Evolutionary conservation across 164 flowering plant species (phyloP).

Genomic region (Vitis cinerea): DNA sequence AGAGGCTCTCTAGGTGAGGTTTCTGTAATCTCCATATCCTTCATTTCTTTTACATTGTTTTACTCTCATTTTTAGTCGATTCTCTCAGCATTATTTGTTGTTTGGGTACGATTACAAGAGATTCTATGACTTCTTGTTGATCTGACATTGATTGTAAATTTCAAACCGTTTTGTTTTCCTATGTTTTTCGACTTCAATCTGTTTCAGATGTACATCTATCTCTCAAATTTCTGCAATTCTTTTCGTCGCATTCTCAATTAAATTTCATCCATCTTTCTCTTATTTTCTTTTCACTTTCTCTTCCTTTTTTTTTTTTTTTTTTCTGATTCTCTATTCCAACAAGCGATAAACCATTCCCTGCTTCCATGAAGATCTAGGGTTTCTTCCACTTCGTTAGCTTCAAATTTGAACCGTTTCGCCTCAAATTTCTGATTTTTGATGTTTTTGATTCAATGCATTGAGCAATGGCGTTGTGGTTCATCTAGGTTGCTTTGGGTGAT

Average conservation of each 20-base stretch:
- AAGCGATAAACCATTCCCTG: neutral
- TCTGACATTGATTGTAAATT: too few relatives aligned
- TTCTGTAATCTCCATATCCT: too few relatives aligned
- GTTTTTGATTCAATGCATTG: constrained; percentile 4
- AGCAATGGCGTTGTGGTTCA: constrained; percentile 6
- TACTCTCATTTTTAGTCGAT: too few relatives aligned
- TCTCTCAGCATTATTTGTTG: too few relatives aligned
- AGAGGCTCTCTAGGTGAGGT: too few relatives aligned
- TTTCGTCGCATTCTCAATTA: constrained; percentile 1
- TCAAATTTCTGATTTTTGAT: neutral
- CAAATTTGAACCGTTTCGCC: neutral
- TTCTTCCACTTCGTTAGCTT: constrained; percentile 1
- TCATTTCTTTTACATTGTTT: too few relatives aligned
- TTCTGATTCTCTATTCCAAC: too few relatives aligned
- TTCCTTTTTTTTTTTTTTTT: neutral
- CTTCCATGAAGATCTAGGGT: constrained; percentile 16
- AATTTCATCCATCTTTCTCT: constrained; percentile 18
- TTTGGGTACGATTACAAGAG: too few relatives aligned
- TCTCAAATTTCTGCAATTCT: constrained; percentile 8
- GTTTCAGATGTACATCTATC: neutral
- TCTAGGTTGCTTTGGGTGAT: neutral
- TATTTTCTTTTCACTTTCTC: constrained; percentile 8
- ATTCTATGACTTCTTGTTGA: too few relatives aligned
- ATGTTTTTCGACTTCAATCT: neutral
- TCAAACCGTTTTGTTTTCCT: too few relatives aligned